phyloP scores from a whole-genome alignment of 1,139 yeast species.

The Debaryomyces subglobosus region DNA sequence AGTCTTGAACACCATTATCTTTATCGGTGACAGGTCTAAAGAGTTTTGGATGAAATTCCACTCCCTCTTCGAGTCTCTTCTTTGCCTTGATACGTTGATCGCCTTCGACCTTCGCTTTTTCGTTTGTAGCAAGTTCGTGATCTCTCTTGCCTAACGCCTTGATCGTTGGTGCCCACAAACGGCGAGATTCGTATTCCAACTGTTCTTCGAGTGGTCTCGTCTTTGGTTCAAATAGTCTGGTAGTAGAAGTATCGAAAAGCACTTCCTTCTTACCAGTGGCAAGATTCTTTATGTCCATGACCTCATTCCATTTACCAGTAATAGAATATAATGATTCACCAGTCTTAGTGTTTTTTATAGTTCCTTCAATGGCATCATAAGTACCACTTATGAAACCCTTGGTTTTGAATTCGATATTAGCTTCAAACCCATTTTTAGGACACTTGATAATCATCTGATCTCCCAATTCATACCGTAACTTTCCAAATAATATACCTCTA shows the following conservation, averaged over 20 bases:
- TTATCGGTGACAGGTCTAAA: conserved; percentile 48
- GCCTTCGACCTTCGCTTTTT: conserved; percentile 83
- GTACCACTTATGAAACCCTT: conserved; percentile 94
- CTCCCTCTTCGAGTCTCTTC: conserved; percentile 74
- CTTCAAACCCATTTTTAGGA: conserved; percentile 58
- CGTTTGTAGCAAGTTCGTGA: conserved; percentile 83
- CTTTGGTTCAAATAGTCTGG: conserved; percentile 58
- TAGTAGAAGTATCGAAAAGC: conserved; percentile 65
- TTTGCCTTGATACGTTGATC: conserved; percentile 76
- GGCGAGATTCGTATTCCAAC: conserved; percentile 77
- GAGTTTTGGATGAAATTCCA: conserved; percentile 76
- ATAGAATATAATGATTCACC: conserved; percentile 66
- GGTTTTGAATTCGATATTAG: conserved; percentile 90
- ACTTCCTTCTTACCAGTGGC: conserved; percentile 51
- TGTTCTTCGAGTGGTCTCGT: conserved; percentile 83
- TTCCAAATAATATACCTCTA: conserved; percentile 91
- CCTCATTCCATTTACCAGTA: conserved; percentile 92
- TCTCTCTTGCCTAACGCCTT: conserved; percentile 76
- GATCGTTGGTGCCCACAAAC: conserved; percentile 79
- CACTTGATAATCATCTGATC: conserved; percentile 83
- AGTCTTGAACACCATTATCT: conserved; percentile 29
- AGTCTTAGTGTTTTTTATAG: conserved; percentile 53
- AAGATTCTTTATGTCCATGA: conserved; percentile 67
- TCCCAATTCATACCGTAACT: conserved; percentile 85
- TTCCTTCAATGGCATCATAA: conserved; percentile 86